Conservation (phyloP, 768 basidiomycete species). For the Amanita subjunquillea region DNA sequence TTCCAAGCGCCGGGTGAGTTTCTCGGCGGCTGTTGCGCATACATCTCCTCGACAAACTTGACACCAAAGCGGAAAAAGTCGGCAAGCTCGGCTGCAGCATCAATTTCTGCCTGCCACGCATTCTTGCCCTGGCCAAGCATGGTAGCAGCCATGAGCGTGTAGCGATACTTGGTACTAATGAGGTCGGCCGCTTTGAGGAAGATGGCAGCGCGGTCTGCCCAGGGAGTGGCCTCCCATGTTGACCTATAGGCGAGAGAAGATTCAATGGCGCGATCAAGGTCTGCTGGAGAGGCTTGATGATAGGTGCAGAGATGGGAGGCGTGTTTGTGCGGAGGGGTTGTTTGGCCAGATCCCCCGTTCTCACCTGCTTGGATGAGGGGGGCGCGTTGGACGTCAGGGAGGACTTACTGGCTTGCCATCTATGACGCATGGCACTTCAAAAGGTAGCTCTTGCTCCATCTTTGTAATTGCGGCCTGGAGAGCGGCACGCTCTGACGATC, state of each 20-base stretch:
- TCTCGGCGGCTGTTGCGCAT: constrained; percentile 79
- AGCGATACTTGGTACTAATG: constrained; percentile 90
- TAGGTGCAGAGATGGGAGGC: constrained; percentile 73
- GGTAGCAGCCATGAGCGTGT: constrained; percentile 90
- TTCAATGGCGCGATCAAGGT: constrained; percentile 71
- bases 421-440: constrained; percentile 88
- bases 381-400: background rate
- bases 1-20: constrained; percentile 91
- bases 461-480: constrained; percentile 64
- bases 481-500: constrained; percentile 65
- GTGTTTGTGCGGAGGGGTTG: constrained; percentile 83
- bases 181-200: constrained; percentile 98
- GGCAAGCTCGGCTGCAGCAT: constrained; percentile 91
- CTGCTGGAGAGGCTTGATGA: constrained; percentile 77
- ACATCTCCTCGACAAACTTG: constrained; percentile 93
- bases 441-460: constrained; percentile 79
- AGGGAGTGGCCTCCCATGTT: constrained; percentile 91
- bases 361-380: constrained; percentile 39
- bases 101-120: constrained; percentile 98
- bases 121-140: constrained; percentile 99
- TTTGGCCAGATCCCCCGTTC: constrained; percentile 66
- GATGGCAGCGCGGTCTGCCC: constrained; percentile 95
- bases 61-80: constrained; percentile 98
- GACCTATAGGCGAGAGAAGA: constrained; percentile 80
- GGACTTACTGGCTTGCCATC: constrained; percentile 66